phyloP scores from a whole-genome alignment of 768 basidiomycete species.

The Hygrophorus russula region DNA sequence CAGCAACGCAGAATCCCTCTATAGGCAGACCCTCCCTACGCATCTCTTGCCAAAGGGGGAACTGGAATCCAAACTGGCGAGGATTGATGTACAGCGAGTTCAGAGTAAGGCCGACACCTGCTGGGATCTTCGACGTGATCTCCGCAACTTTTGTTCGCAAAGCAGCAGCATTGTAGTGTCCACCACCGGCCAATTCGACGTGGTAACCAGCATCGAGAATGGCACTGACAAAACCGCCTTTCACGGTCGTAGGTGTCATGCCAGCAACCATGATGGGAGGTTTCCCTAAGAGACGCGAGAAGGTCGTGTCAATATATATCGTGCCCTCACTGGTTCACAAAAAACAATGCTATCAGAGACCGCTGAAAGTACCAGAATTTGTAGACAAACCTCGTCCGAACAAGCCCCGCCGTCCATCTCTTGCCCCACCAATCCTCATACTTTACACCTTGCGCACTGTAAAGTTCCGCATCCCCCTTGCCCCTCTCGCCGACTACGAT shows the following conservation, averaged over 20 bases:
- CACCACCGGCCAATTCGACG: constrained; percentile 94
- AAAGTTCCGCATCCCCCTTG: constrained; percentile 83
- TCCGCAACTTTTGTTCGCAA: constrained; percentile 88
- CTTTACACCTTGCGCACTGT: constrained; percentile 49
- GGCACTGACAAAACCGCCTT: constrained; percentile 90
- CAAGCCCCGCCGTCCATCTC: constrained; percentile 74
- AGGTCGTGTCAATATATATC: constrained; percentile 88
- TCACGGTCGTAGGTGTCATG: constrained; percentile 97
- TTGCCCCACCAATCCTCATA: constrained; percentile 88
- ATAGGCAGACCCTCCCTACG: constrained; percentile 88
- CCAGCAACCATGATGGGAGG: constrained; percentile 99
- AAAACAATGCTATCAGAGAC: constrained; percentile 6
- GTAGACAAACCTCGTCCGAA: constrained; percentile 80
- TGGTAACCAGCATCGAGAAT: constrained; percentile 91
- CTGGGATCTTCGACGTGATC: constrained; percentile 74
- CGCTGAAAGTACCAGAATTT: too few species aligned
- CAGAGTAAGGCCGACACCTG: constrained; percentile 86
- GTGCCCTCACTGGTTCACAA: constrained; percentile 67
- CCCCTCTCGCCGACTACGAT: constrained; percentile 86
- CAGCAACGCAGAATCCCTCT: constrained; percentile 99
- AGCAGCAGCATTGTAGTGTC: constrained; percentile 87
- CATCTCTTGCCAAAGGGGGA: constrained; percentile 98
- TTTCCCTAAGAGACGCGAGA: constrained; percentile 93
- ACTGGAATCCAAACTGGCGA: constrained; percentile 93
- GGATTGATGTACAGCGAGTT: constrained; percentile 98